These are phyloP conservation scores for Hymenoscyphus repandus DNA, from an alignment of 2,329 filamentous ascomycete genomes.

Conservation along the genomic window DNA sequence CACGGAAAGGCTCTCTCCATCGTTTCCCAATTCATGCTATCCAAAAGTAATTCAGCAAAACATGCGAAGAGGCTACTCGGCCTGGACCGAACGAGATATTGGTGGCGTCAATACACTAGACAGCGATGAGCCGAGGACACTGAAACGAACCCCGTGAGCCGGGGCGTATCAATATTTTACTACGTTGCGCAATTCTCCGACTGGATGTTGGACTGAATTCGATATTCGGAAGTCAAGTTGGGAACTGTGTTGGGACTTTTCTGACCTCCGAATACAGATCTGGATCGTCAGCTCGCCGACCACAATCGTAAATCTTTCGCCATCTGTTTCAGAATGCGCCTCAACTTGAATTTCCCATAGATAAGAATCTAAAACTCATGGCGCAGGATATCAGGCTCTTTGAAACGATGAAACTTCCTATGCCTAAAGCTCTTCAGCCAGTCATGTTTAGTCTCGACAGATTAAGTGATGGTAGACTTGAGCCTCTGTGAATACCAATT, in stretches of 20 bases:
- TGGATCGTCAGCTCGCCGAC: too few species aligned
- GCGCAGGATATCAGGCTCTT: neutral
- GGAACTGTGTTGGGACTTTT: neutral
- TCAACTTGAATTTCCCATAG: neutral
- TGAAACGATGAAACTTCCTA: neutral
- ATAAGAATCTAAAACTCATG: neutral
- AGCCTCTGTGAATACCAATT: neutral
- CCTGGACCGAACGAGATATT: neutral
- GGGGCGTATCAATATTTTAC: neutral
- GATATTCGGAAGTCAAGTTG: neutral
- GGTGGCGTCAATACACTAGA: neutral
- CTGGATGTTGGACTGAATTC: neutral
- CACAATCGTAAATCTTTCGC: neutral
- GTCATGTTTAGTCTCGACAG: neutral
- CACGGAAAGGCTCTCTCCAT: constrained; percentile 13
- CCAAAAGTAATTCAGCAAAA: neutral
- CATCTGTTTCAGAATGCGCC: neutral
- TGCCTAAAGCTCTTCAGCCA: neutral
- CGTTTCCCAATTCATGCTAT: constrained; percentile 4
- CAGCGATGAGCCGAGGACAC: neutral
- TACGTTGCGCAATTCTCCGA: neutral
- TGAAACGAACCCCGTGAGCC: neutral
- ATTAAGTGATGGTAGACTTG: neutral
- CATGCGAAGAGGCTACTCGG: neutral
- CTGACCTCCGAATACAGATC: neutral